phyloP scores from a whole-genome alignment of 257 asterid genomes.

The Petunia secreta region DNA sequence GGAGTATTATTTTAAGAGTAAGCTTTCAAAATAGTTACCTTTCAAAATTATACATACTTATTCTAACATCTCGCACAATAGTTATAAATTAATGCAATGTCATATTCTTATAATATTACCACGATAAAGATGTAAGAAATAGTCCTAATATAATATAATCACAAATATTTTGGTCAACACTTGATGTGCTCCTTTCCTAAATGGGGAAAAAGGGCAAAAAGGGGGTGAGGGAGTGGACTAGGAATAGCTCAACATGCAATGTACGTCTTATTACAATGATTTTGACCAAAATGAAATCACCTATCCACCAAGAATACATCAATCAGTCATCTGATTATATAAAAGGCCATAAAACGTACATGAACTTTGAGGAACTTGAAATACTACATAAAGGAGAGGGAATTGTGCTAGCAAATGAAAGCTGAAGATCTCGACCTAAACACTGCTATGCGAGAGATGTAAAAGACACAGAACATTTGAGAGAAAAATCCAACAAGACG shows the following conservation, averaged over 20 bases:
- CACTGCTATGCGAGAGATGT: not conserved
- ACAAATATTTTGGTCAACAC: too few species aligned
- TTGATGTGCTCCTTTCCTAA: too few species aligned
- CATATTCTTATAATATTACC: too few species aligned
- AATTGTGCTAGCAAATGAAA: not conserved
- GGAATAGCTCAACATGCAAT: not conserved
- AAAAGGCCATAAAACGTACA: not conserved
- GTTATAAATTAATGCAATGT: too few species aligned
- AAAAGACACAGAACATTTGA: not conserved
- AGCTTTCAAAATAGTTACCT: too few species aligned
- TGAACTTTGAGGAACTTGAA: not conserved
- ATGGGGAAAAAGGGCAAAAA: too few species aligned
- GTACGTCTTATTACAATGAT: not conserved
- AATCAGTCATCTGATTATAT: not conserved
- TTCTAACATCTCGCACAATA: too few species aligned
- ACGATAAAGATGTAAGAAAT: too few species aligned
- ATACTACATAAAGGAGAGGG: not conserved
- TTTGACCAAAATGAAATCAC: not conserved
- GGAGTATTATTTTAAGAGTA: too few species aligned
- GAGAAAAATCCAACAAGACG: not conserved
- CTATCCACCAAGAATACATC: not conserved
- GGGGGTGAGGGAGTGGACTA: too few species aligned
- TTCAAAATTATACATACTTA: too few species aligned
- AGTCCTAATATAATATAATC: too few species aligned
- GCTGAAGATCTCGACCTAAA: not conserved